Percentiles rank a stretch among this genome's conserved stretches.
Evolutionary conservation across 1,284 basidiomycete genomes (phyloP).

Genomic region (Trichosporon ovoides): DNA sequence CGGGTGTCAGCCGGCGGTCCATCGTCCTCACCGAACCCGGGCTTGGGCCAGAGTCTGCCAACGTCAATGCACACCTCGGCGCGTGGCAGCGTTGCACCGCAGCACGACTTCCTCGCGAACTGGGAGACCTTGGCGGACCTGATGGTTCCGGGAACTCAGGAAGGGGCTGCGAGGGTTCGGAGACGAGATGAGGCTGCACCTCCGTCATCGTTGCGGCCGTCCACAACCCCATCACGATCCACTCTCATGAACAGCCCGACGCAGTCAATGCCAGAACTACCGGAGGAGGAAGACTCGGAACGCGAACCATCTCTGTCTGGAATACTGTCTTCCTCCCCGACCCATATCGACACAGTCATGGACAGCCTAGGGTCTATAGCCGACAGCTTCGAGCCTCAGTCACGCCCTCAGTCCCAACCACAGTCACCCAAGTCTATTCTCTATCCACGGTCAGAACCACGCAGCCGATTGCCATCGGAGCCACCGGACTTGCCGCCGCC

Average conservation of each 20-base stretch:
- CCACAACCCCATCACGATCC: background rate
- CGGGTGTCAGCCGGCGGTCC: background rate
- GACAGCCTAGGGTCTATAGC: background rate
- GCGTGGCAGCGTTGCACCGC: conserved; percentile 1
- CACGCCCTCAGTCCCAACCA: background rate
- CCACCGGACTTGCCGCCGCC: background rate
- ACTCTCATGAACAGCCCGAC: background rate
- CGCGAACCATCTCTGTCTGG: background rate
- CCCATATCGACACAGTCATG: conserved; percentile 4
- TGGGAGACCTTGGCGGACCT: conserved; percentile 38
- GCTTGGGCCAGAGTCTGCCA: background rate
- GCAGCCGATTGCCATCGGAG: background rate
- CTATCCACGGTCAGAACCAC: background rate
- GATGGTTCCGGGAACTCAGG: conserved; percentile 10
- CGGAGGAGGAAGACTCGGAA: background rate
- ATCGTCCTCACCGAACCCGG: background rate
- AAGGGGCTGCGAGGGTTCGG: background rate
- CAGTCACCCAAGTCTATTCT: background rate
- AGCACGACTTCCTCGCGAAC: conserved; percentile 28
- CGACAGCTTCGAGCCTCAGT: background rate
- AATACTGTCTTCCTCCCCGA: conserved; percentile 12
- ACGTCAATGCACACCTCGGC: background rate
- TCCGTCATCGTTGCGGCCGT: background rate
- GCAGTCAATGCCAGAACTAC: background rate
- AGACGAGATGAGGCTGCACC: background rate